Evolutionary conservation across 2,329 filamentous ascomycete genomes (phyloP).

Genomic region (Stemphylium vesicarium): DNA sequence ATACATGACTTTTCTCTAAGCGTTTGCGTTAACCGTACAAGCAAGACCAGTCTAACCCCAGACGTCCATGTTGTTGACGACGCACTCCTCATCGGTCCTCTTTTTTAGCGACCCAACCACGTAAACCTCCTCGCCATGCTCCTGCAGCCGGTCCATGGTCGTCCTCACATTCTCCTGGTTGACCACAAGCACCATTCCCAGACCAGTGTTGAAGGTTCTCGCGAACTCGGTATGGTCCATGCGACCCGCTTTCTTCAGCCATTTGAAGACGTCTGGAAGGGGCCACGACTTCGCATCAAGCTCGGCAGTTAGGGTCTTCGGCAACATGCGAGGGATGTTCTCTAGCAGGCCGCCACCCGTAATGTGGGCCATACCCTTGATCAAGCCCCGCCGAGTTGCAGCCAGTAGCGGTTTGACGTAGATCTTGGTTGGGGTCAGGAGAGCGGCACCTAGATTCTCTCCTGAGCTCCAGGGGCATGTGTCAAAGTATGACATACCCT

Average conservation of each 20-base stretch:
- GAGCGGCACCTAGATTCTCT: constrained; percentile 71
- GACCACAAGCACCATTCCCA: constrained; percentile 93
- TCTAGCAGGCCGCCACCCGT: constrained; percentile 92
- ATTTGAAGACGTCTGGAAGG: constrained; percentile 80
- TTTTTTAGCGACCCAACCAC: constrained; percentile 74
- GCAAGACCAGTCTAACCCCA: constrained; percentile 45
- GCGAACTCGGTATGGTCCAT: constrained; percentile 82
- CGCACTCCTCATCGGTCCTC: constrained; percentile 61
- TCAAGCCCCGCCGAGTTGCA: constrained; percentile 64
- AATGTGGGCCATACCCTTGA: constrained; percentile 96
- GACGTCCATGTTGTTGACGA: constrained; percentile 66
- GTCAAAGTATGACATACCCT: constrained; percentile 73
- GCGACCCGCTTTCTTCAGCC: constrained; percentile 78
- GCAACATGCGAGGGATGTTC: constrained; percentile 94
- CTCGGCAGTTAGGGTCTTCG: constrained; percentile 75
- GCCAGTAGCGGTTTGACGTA: constrained; percentile 85
- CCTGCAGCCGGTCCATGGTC: constrained; percentile 66
- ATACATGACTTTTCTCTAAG: neutral
- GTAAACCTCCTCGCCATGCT: constrained; percentile 77
- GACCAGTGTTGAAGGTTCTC: constrained; percentile 89
- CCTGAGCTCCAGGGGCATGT: constrained; percentile 75
- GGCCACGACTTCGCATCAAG: constrained; percentile 80
- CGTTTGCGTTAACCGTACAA: neutral
- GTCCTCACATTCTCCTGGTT: constrained; percentile 66
- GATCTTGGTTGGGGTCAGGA: constrained; percentile 90